Evolutionary conservation across 192 early-diverging fungal species (phyloP), one percentile per base, ranked within the genome.

Genomic region (Gigaspora rosea): DNA sequence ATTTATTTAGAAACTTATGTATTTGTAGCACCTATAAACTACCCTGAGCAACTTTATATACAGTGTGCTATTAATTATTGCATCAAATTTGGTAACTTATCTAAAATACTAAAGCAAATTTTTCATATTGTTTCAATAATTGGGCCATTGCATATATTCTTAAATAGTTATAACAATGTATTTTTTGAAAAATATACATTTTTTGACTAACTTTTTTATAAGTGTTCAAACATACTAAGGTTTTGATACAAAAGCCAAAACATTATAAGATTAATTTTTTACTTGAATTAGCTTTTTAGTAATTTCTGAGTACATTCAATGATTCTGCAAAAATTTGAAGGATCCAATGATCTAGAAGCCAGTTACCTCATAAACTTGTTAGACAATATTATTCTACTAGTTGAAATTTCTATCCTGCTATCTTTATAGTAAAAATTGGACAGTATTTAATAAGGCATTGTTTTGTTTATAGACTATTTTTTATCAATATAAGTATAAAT

Each of bases 381-480:
- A 51, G 69, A 71, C 51, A 54, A 51, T 5, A 41, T 41, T 41
- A 41, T 41, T 41, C 36, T 41, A 41, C 36, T 41, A 41, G 36
- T 41, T 70, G 50, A 18, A 15, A 71, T 71, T 71, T 71, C n/a
- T 71, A 71, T 71, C 18, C 18, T 20, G 20, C 51, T 8, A 71
- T 71, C 18, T 71, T 52, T 20, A 13, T 54, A 51, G 0, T 71
- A n/a, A n/a, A 54, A 50, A 18, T 7, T 71, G 20, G 20, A n/a
- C 18, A 54, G 12, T 15, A 27, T 71, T 52, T 13, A 54, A 71
- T 2, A 8, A 71, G 50, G 22, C 20, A 27, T 52, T 71, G 10
- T 71, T 71, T 50, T n/a, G 10, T n/a, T n/a, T n/a, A n/a, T n/a
- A n/a, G n/a, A n/a, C n/a, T 51, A 71, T 71, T 52, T 71, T 54